Conservation (phyloP, 257 asterid genomes). For the Linaria vulgaris region DNA sequence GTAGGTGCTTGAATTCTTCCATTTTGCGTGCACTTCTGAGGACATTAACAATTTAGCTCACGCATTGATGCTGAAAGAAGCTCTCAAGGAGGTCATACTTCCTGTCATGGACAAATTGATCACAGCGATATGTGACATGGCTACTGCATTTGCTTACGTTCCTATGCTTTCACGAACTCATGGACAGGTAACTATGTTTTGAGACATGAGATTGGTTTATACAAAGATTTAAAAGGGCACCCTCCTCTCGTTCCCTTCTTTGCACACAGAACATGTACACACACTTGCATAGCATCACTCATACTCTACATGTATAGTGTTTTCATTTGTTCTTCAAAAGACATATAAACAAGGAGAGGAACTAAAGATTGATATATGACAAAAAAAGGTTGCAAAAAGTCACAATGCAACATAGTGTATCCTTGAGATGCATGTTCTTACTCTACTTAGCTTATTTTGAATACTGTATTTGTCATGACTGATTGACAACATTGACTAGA, state of each 20-base stretch:
- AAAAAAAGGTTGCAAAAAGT: not conserved
- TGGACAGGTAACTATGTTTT: conserved; percentile 44
- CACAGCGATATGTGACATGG: conserved; percentile 36
- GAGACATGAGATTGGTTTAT: not conserved
- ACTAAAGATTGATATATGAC: too few relatives aligned
- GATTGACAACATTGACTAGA: not conserved
- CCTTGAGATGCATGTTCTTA: not conserved
- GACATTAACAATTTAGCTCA: conserved; percentile 54
- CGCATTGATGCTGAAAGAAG: conserved; percentile 56
- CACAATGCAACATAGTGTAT: not conserved
- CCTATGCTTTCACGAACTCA: conserved; percentile 66
- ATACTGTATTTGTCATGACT: not conserved
- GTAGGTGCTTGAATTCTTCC: conserved; percentile 57
- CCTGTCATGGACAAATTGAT: conserved; percentile 53
- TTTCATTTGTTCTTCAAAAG: not conserved
- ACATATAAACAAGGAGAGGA: not conserved
- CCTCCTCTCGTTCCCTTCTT: not conserved
- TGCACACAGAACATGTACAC: not conserved
- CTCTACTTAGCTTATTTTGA: not conserved
- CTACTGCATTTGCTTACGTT: conserved; percentile 42
- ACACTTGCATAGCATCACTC: not conserved
- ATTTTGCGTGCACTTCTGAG: conserved; percentile 58
- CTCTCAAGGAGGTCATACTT: conserved; percentile 35
- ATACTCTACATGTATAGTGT: not conserved
- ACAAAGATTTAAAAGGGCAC: not conserved